Evolutionary conservation across 2,329 filamentous ascomycete genomes (phyloP).

Genomic region (Rasamsonia emersonii): DNA sequence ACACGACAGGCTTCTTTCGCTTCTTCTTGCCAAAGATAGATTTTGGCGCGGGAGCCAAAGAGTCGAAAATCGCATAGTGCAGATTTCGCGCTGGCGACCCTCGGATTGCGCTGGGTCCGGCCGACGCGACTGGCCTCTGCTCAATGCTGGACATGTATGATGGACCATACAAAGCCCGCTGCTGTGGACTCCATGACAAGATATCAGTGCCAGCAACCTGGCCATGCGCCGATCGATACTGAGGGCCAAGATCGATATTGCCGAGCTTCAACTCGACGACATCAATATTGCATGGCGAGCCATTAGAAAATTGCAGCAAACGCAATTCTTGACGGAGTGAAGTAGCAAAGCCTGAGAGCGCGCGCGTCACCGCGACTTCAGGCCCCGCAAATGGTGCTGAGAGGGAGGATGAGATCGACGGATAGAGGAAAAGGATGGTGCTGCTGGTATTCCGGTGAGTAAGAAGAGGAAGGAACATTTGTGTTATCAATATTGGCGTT

Average conservation of each 20-base stretch:
- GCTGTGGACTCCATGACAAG: slow-evolving; percentile 50
- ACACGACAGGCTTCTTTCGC: slow-evolving; percentile 49
- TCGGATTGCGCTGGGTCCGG: slow-evolving; percentile 35
- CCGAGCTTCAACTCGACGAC: slow-evolving; percentile 86
- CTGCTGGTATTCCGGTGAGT: slow-evolving; percentile 49
- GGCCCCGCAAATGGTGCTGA: slow-evolving; percentile 50
- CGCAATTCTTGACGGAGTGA: slow-evolving; percentile 72
- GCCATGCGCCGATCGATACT: slow-evolving; percentile 37
- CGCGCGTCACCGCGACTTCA: slow-evolving; percentile 77
- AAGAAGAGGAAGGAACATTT: slow-evolving; percentile 77
- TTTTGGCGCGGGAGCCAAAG: slow-evolving; percentile 51
- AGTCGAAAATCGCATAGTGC: slow-evolving; percentile 84
- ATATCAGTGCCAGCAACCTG: slow-evolving; percentile 42
- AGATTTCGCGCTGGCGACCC: slow-evolving; percentile 69
- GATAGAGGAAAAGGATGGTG: slow-evolving; percentile 36
- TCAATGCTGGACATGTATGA: slow-evolving; percentile 37
- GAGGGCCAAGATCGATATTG: slow-evolving; percentile 74
- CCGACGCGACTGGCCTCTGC: slow-evolving; percentile 28
- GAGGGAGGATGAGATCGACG: slow-evolving; percentile 38
- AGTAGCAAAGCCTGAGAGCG: slow-evolving; percentile 75
- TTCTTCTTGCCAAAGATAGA: slow-evolving; percentile 30
- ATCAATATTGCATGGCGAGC: slow-evolving; percentile 44
- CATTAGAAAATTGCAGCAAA: slow-evolving; percentile 45
- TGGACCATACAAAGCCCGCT: slow-evolving; percentile 43
- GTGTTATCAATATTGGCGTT: slow-evolving; percentile 78